These are phyloP conservation scores for Paramecium sexaurelia DNA, from an alignment of 73 alveolate genomes.

Conservation along the genomic window DNA sequence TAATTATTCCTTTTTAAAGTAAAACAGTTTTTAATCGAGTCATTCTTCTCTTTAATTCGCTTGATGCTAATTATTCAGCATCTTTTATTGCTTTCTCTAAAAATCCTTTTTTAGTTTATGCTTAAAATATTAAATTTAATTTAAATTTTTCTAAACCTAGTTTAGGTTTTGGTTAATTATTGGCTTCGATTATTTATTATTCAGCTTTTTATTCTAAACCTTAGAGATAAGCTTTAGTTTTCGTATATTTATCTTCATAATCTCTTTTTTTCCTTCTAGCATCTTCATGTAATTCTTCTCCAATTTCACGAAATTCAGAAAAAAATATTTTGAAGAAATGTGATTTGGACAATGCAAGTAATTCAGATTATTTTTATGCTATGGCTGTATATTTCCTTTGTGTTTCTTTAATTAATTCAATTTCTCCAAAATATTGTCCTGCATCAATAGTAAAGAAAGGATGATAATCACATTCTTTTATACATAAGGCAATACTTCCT, in stretches of 20 bases:
- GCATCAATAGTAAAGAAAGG: not conserved
- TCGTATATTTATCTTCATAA: not conserved
- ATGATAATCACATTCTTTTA: slow-evolving; percentile 28
- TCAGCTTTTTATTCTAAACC: slow-evolving; percentile 21
- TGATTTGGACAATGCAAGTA: not conserved
- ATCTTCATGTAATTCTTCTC: slow-evolving; percentile 36
- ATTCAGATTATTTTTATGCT: slow-evolving; percentile 13
- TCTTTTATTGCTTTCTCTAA: not conserved
- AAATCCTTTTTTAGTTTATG: not conserved
- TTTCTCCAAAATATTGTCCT: slow-evolving; percentile 41
- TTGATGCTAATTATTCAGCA: not conserved
- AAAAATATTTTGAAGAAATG: slow-evolving; percentile 12
- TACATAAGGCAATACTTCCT: slow-evolving; percentile 20
- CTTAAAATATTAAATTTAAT: not conserved
- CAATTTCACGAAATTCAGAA: slow-evolving; percentile 15
- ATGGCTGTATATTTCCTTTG: not conserved
- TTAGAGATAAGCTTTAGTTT: not conserved
- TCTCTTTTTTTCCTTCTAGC: not conserved
- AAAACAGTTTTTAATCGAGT: slow-evolving; percentile 2
- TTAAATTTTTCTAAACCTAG: not conserved
- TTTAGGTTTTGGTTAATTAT: not conserved
- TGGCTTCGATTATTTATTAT: not conserved
- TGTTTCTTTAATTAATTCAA: not conserved
- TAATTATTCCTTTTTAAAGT: not conserved
- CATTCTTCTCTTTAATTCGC: not conserved